Percentiles rank a stretch among this genome's conserved stretches.
Evolutionary conservation across 2,329 filamentous ascomycete genomes (phyloP).

Genomic region (Cadophora malorum): DNA sequence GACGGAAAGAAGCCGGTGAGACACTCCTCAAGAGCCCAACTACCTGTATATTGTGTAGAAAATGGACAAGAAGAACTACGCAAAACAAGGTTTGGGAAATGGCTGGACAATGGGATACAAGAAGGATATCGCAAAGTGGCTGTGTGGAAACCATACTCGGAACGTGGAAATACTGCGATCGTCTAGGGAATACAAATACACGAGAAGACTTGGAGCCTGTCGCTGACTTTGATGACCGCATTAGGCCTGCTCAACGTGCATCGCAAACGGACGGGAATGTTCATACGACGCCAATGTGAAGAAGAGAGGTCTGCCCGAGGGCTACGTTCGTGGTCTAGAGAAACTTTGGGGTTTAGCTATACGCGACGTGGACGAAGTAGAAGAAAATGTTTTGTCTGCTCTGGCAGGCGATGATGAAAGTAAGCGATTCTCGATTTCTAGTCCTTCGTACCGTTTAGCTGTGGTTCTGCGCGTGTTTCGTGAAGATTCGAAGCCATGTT

Average conservation of each 20-base stretch:
- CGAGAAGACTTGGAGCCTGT: background rate
- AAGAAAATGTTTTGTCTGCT: slow-evolving; percentile 54
- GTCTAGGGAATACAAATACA: background rate
- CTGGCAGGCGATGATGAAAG: slow-evolving; percentile 50
- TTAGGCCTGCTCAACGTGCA: slow-evolving; percentile 65
- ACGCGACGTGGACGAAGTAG: slow-evolving; percentile 54
- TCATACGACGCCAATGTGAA: slow-evolving; percentile 76
- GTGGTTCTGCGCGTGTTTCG: background rate
- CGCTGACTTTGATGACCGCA: background rate
- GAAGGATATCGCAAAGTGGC: background rate
- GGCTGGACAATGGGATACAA: background rate
- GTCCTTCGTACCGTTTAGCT: background rate
- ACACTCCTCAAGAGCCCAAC: background rate
- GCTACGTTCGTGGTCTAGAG: slow-evolving; percentile 78
- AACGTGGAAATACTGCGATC: background rate
- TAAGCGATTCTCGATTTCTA: slow-evolving; percentile 24
- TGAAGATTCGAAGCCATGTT: too few species aligned
- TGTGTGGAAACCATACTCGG: background rate
- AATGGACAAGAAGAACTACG: background rate
- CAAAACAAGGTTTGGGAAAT: background rate
- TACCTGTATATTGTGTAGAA: background rate
- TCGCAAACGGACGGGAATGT: slow-evolving; percentile 56
- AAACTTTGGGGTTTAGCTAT: slow-evolving; percentile 62
- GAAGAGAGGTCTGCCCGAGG: slow-evolving; percentile 80
- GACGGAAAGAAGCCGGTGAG: slow-evolving; percentile 60